Conservation (phyloP, 345 rosid genomes). For the Eucalyptus regnans region DNA sequence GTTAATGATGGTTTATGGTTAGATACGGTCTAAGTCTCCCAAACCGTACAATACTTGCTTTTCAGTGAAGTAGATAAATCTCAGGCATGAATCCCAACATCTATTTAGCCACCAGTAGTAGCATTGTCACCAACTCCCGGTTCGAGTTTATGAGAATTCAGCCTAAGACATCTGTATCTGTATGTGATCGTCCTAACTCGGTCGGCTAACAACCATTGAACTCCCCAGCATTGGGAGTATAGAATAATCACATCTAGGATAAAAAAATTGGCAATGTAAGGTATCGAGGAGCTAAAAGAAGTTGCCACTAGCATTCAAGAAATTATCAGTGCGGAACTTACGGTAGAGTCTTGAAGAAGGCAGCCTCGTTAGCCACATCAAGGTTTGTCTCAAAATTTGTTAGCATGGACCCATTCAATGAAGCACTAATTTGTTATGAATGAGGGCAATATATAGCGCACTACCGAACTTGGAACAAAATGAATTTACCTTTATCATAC, state of each 20-base stretch:
- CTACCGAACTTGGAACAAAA: not conserved
- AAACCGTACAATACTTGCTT: not conserved
- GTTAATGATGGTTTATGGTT: not conserved
- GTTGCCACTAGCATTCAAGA: not conserved
- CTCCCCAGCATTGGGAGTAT: not conserved
- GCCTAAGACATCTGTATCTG: not conserved
- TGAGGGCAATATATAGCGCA: not conserved
- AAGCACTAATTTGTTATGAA: not conserved
- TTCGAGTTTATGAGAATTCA: not conserved
- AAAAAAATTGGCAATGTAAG: not conserved
- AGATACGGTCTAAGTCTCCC: not conserved
- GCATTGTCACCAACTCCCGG: too few relatives aligned
- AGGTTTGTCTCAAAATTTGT: not conserved
- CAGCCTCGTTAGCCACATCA: not conserved
- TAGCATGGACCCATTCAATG: not conserved
- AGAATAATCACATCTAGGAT: not conserved
- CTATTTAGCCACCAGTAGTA: not conserved
- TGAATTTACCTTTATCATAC: not conserved
- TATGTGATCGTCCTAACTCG: not conserved
- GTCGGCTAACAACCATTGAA: not conserved
- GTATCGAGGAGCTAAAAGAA: not conserved
- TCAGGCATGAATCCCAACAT: not conserved
- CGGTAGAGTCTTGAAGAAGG: not conserved
- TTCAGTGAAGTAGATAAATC: not conserved
- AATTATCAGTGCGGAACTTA: not conserved